Evolutionary conservation across 805 yeast genomes (phyloP).

Genomic region (Candida maltosa): DNA sequence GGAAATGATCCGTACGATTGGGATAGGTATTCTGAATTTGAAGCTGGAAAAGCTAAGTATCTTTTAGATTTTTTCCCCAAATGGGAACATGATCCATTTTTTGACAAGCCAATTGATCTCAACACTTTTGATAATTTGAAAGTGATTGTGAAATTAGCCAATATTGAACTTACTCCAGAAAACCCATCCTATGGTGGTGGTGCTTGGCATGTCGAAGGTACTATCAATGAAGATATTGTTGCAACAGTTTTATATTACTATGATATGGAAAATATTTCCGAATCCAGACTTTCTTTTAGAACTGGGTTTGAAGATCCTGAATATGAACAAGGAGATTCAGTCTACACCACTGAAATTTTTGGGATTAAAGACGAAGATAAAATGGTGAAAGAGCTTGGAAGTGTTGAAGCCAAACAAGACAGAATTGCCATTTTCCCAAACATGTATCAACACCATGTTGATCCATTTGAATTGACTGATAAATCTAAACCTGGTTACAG

Average conservation of each 20-base stretch:
- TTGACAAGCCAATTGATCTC: slow-evolving; percentile 12
- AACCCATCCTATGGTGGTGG: slow-evolving; percentile 37
- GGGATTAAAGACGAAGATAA: slow-evolving; percentile 28
- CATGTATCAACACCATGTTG: slow-evolving; percentile 36
- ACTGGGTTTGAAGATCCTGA: slow-evolving; percentile 24
- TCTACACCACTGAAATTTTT: slow-evolving; percentile 19
- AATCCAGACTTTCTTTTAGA: slow-evolving; percentile 29
- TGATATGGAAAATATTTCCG: slow-evolving; percentile 36
- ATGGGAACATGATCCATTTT: slow-evolving; percentile 7
- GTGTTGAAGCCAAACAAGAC: slow-evolving; percentile 20
- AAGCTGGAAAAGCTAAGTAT: slow-evolving; percentile 7
- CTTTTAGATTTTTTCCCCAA: slow-evolving; percentile 6
- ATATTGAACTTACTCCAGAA: slow-evolving; percentile 39
- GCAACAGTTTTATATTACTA: slow-evolving; percentile 41
- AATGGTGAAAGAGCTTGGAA: slow-evolving; percentile 22
- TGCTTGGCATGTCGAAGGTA: slow-evolving; percentile 43
- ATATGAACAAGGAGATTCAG: slow-evolving; percentile 32
- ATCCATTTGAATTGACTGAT: slow-evolving; percentile 34
- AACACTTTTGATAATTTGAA: slow-evolving; percentile 19
- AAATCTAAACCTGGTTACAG: slow-evolving; percentile 33
- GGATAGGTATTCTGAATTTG: slow-evolving; percentile 9
- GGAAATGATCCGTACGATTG: slow-evolving; percentile 5
- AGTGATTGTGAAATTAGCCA: slow-evolving; percentile 39
- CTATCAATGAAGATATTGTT: slow-evolving; percentile 38
- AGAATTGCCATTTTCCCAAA: slow-evolving; percentile 37